Conservation (phyloP, 306 rosid species). For the Elaeagnus macrophylla region DNA sequence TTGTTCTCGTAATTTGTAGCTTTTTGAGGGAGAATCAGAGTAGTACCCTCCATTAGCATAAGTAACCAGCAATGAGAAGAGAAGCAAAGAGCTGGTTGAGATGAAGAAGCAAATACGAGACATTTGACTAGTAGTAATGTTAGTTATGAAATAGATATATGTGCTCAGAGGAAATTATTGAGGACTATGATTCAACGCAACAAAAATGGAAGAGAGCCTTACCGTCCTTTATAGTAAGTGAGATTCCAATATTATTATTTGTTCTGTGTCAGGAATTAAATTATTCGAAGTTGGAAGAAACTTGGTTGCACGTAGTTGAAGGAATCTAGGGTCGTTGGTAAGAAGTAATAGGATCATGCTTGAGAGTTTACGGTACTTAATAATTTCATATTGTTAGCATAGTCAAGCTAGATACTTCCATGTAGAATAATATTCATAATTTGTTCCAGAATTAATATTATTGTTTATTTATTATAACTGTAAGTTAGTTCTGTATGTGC, state of each 20-base stretch:
- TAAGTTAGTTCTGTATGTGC: too few relatives aligned
- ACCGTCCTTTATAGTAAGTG: constrained; percentile 5
- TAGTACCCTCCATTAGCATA: neutral
- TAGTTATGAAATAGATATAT: too few relatives aligned
- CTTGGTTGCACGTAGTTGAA: constrained; percentile 23
- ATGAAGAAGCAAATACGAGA: neutral
- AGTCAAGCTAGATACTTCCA: too few relatives aligned
- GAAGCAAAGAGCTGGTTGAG: constrained; percentile 11
- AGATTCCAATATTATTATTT: neutral
- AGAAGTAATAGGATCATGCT: too few relatives aligned
- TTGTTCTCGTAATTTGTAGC: constrained; percentile 12
- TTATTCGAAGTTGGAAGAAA: neutral
- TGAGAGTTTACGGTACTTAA: too few relatives aligned
- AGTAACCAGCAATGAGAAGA: constrained; percentile 6
- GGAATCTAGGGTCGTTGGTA: neutral
- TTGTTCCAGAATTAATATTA: too few relatives aligned
- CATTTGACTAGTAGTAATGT: too few relatives aligned
- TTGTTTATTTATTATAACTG: too few relatives aligned
- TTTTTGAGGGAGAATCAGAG: constrained; percentile 8
- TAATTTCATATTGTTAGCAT: too few relatives aligned
- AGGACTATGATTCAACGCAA: too few relatives aligned
- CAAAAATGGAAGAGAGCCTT: neutral
- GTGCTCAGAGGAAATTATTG: too few relatives aligned
- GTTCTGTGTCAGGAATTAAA: neutral
- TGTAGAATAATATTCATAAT: too few relatives aligned